phyloP scores from a whole-genome alignment of 2,329 filamentous ascomycete genomes.

The Metarhizium humberi region DNA sequence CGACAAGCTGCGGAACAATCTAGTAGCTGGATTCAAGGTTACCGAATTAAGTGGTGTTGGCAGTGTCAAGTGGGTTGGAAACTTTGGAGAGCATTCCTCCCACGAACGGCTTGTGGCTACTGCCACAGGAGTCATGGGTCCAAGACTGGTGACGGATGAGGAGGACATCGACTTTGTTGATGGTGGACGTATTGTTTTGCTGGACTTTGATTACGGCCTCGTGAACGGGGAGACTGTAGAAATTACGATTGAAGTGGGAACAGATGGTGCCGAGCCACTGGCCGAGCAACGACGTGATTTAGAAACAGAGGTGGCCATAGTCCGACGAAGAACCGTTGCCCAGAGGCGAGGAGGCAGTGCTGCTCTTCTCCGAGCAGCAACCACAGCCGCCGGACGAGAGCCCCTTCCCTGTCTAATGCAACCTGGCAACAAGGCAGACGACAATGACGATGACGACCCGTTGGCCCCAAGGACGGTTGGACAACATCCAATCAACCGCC shows the following conservation, averaged over 20 bases:
- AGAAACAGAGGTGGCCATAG: constrained; percentile 70
- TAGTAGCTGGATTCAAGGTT: constrained; percentile 59
- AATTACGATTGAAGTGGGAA: constrained; percentile 65
- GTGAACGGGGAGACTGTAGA: constrained; percentile 46
- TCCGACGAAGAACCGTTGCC: constrained; percentile 63
- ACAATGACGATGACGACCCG: constrained; percentile 39
- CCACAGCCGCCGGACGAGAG: constrained; percentile 25
- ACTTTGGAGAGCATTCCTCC: constrained; percentile 35
- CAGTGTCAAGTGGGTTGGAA: constrained; percentile 62
- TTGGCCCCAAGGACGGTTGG: constrained; percentile 41
- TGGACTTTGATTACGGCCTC: constrained; percentile 62
- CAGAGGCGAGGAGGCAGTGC: constrained; percentile 43
- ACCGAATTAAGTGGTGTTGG: constrained; percentile 56
- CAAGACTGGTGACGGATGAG: constrained; percentile 52
- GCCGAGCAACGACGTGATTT: constrained; percentile 67
- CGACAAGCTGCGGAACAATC: constrained; percentile 60
- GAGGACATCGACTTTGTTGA: constrained; percentile 70
- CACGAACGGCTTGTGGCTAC: constrained; percentile 58
- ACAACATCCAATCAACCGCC: constrained; percentile 11
- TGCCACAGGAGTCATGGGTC: constrained; percentile 57
- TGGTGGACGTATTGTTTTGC: constrained; percentile 60
- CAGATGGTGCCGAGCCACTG: constrained; percentile 57
- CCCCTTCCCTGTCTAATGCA: constrained; percentile 21
- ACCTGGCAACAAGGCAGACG: constrained; percentile 1
- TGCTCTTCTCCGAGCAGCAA: constrained; percentile 39